These are phyloP conservation scores for Serendipita indica DNA, from an alignment of 768 basidiomycete species.

Conservation along the genomic window DNA sequence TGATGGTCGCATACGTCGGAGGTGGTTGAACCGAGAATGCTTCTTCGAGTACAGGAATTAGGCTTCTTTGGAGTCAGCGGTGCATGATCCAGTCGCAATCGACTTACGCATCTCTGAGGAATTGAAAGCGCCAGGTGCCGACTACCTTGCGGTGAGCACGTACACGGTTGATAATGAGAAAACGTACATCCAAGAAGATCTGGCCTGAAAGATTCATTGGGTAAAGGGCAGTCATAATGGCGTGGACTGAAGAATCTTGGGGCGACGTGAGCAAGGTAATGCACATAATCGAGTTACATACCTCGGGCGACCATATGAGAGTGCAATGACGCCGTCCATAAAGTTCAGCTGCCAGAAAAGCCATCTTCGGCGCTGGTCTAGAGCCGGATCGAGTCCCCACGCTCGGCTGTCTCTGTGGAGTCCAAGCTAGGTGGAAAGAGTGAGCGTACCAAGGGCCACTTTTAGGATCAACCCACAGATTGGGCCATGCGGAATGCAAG, in stretches of 20 bases:
- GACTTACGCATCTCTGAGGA: background rate
- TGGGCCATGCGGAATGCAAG: background rate
- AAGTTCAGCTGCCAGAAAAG: conserved; percentile 7
- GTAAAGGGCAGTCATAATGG: background rate
- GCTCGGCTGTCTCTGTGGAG: background rate
- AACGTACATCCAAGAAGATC: background rate
- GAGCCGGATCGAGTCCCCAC: background rate
- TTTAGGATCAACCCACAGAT: background rate
- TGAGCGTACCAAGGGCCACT: background rate
- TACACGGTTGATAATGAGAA: background rate
- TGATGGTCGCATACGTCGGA: background rate
- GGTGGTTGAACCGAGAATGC: background rate
- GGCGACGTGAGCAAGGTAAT: too few relatives aligned
- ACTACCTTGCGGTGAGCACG: background rate
- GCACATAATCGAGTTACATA: too few relatives aligned
- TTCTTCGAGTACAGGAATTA: conserved; percentile 3
- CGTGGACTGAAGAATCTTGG: background rate
- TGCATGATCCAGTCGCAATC: background rate
- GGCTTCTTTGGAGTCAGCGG: background rate
- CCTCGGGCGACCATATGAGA: background rate
- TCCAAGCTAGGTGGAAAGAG: background rate
- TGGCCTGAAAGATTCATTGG: background rate
- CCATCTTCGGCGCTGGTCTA: background rate
- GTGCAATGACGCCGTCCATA: conserved; percentile 1
- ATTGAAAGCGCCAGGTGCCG: background rate